Evolutionary conservation across 441 rosid genomes (phyloP).

Genomic region (Pelargonium australe): DNA sequence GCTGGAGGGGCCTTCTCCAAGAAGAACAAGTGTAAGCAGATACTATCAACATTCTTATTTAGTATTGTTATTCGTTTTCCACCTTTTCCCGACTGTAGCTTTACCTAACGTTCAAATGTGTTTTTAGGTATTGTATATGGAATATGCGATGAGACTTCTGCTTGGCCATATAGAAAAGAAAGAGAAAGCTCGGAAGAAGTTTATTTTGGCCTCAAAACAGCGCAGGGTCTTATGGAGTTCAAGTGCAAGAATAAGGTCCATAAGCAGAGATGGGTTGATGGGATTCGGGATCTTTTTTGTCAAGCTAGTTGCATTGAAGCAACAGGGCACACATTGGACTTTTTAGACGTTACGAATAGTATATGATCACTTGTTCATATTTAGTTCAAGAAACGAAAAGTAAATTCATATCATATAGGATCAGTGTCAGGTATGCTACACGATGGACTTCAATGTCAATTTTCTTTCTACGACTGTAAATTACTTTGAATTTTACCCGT

Average conservation of each 20-base stretch:
- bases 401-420: neutral
- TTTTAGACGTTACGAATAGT: constrained; percentile 38
- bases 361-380: constrained; percentile 15
- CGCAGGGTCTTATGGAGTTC: constrained; percentile 73
- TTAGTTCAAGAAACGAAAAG: constrained; percentile 5
- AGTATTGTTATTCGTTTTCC: neutral
- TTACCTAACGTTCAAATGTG: neutral
- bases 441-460: neutral
- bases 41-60: constrained; percentile 1
- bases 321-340: constrained; percentile 40
- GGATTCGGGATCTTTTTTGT: constrained; percentile 53
- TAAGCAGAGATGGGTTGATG: constrained; percentile 83
- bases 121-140: constrained; percentile 67
- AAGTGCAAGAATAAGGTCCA: constrained; percentile 75
- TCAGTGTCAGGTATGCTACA: neutral
- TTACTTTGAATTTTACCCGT: neutral
- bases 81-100: neutral
- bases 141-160: constrained; percentile 66
- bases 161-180: constrained; percentile 84
- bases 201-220: constrained; percentile 74
- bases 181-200: constrained; percentile 55
- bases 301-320: constrained; percentile 39
- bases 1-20: constrained; percentile 94
- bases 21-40: constrained; percentile 66
- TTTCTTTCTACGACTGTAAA: neutral